A percentile compares a stretch with the other conserved stretches of the same genome.
phyloP scores from a whole-genome alignment of 2,329 filamentous ascomycete genomes.

The Blastomyces emzantsi region DNA sequence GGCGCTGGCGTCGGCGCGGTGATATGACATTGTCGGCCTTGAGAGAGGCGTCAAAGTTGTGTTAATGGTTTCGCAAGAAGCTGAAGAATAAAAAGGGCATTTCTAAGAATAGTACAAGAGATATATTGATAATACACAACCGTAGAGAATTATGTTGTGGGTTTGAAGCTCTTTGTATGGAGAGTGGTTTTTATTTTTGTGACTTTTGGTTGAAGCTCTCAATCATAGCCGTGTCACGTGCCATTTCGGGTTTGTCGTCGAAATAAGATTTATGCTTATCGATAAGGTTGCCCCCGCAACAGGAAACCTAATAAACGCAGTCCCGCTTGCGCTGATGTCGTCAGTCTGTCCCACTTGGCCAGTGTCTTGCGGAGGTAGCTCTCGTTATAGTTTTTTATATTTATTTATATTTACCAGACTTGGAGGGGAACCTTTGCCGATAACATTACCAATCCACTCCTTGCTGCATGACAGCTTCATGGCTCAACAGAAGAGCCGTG shows the following conservation, averaged over 20 bases:
- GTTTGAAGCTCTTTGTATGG: neutral
- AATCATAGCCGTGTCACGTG: neutral
- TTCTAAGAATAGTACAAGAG: neutral
- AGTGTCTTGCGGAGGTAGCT: no score
- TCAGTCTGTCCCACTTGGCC: neutral
- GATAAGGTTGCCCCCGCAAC: conserved; percentile 10
- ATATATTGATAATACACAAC: neutral
- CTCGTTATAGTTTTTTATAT: neutral
- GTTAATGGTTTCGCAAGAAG: neutral
- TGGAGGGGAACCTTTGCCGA: neutral
- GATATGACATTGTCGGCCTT: conserved; percentile 37
- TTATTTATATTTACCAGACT: neutral
- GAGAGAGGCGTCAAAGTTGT: neutral
- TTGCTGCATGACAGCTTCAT: neutral
- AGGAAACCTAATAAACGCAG: neutral
- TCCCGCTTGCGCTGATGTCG: neutral
- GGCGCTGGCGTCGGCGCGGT: conserved; percentile 66
- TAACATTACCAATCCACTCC: neutral
- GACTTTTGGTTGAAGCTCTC: neutral
- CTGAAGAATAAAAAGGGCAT: neutral
- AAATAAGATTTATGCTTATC: conserved; percentile 1
- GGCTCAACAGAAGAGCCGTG: neutral
- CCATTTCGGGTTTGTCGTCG: neutral
- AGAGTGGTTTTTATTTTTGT: neutral
- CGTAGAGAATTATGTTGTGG: neutral